Conservation (phyloP, 352 stramenopile genomes). For the Phytopythium ostracodes region DNA sequence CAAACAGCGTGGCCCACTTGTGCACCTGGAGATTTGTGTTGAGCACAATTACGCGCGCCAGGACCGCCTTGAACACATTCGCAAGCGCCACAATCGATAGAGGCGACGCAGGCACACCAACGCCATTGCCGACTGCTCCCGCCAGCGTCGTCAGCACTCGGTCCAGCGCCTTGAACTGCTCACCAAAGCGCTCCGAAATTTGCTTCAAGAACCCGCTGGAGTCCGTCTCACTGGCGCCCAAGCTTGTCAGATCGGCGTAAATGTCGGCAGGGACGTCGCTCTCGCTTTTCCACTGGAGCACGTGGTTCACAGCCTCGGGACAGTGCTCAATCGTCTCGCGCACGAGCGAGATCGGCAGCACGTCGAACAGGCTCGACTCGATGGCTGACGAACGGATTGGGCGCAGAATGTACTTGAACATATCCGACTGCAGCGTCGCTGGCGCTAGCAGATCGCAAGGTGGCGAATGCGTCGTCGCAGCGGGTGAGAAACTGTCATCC, state of each 20-base stretch:
- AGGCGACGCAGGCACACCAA: constrained; percentile 11
- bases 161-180: constrained; percentile 22
- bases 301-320: constrained; percentile 72
- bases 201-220: constrained; percentile 28
- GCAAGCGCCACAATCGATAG: constrained; percentile 30
- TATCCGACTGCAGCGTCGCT: constrained; percentile 48
- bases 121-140: constrained; percentile 6
- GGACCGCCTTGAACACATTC: constrained; percentile 56
- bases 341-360: constrained; percentile 69
- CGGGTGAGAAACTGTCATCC: neutral
- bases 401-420: constrained; percentile 79
- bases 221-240: constrained; percentile 9
- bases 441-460: constrained; percentile 29
- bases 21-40: constrained; percentile 73
- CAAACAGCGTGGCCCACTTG: constrained; percentile 73
- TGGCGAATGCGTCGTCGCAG: neutral
- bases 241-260: constrained; percentile 21
- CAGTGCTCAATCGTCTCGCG: constrained; percentile 76
- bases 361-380: constrained; percentile 71
- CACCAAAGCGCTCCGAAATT: constrained; percentile 21
- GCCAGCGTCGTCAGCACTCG: constrained; percentile 17
- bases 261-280: constrained; percentile 51
- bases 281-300: constrained; percentile 72
- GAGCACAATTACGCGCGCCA: constrained; percentile 37
- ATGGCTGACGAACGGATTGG: constrained; percentile 76